phyloP scores from a whole-genome alignment of 768 basidiomycete genomes.

The Royoungia palumana region DNA sequence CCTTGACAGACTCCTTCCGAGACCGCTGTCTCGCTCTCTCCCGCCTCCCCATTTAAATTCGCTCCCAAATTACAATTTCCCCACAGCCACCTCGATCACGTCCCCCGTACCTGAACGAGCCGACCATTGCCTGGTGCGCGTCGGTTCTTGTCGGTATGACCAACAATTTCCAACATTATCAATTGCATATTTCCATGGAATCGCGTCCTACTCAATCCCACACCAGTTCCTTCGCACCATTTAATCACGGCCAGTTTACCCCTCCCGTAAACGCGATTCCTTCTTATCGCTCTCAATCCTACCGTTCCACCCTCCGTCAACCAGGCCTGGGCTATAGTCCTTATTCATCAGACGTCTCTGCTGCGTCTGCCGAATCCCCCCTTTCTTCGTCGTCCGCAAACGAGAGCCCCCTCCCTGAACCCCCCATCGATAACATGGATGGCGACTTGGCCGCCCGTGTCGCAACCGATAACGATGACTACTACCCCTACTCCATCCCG shows the following conservation, averaged over 20 bases:
- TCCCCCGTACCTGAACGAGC: constrained; percentile 30
- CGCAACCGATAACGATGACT: constrained; percentile 26
- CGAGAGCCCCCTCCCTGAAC: constrained; percentile 40
- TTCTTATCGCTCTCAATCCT: constrained; percentile 21
- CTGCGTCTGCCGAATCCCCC: constrained; percentile 36
- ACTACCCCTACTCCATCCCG: constrained; percentile 22
- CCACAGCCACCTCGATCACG: constrained; percentile 35
- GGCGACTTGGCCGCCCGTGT: constrained; percentile 25
- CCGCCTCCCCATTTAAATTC: constrained; percentile 17
- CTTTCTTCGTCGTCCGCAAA: constrained; percentile 39
- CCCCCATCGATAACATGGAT: constrained; percentile 34
- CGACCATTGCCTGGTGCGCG: constrained; percentile 30
- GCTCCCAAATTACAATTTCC: constrained; percentile 27
- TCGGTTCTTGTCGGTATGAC: constrained; percentile 32
- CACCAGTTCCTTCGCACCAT: constrained; percentile 14
- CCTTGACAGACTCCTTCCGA: too few relatives aligned
- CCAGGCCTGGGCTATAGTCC: constrained; percentile 30
- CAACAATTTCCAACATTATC: constrained; percentile 33
- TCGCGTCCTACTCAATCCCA: constrained; percentile 21
- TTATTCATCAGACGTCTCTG: constrained; percentile 37
- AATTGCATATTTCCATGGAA: constrained; percentile 35
- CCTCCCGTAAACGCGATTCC: constrained; percentile 11
- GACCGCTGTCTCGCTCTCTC: constrained; percentile 4
- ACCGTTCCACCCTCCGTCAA: constrained; percentile 13
- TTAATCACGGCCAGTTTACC: constrained; percentile 21